Evolutionary conservation across 169 alveolate species (phyloP), one percentile per base, ranked within the genome.

Genomic region (Eimeria tenella): DNA sequence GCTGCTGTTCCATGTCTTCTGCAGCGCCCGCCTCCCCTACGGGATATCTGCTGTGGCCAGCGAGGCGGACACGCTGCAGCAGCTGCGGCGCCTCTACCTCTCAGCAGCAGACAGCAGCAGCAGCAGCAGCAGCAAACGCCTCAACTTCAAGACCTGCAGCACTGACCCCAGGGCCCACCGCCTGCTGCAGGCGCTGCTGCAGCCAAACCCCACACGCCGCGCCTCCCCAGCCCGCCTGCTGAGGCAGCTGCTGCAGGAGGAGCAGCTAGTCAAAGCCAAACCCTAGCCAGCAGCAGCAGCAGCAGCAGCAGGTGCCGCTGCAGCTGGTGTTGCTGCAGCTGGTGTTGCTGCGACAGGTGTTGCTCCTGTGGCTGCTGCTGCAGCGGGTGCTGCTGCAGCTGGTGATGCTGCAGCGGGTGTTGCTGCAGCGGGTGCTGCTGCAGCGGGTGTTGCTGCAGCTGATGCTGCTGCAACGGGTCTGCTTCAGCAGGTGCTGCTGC

Each of bases 161-260:
- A 42, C 4, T 0, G 86, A 75, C 23, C 63, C 86, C 6, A 42
- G 86, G 9, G 86, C 86, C 9, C 86, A 75, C 63, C 60, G 86
- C 23, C n/a, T 75, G 31, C 86, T 75, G 65, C 25, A 75, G 55
- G 86, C 86, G 56, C 52, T 75, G 63, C 86, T 75, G 60, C 86
- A 75, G 15, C 60, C 58, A 31, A 75, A 75, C 86, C 86, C 86
- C 13, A 49, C 15, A 4, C 63, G n/a, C 23, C 60, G 86, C 4
- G 86, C 86, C 58, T 75, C 86, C 15, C 86, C 86, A 3, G 86
- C 65, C 9, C 65, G 10, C 5, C 63, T 75, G 65, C 63, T 75
- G 63, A 58, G 49, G 63, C 86, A 75, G 86, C 63, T 75, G 86
- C 86, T 75, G 60, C 60, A 42, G 86, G 86, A 75, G 86, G 86